phyloP scores from a whole-genome alignment of 352 stramenopile genomes.

The Bremia lactucae region DNA sequence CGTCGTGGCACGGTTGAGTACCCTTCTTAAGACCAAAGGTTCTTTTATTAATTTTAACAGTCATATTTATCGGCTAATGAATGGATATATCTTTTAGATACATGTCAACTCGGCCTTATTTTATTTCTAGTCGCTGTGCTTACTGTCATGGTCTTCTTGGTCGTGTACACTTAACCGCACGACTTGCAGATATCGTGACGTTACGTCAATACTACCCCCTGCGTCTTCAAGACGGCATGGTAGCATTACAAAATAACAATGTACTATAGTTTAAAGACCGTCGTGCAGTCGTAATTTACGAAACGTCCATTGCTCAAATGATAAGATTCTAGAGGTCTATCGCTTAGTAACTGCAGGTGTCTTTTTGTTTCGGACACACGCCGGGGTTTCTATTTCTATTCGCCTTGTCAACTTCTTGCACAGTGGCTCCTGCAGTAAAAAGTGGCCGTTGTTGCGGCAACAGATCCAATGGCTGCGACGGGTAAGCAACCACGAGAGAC shows the following conservation, averaged over 20 bases:
- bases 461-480: slow-evolving; percentile 25
- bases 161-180: slow-evolving; percentile 65
- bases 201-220: slow-evolving; percentile 3
- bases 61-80: not conserved
- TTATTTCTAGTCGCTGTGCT: slow-evolving; percentile 57
- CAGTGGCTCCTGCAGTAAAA: slow-evolving; percentile 11
- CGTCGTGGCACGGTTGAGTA: slow-evolving; percentile 68
- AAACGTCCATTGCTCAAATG: slow-evolving; percentile 16
- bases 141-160: slow-evolving; percentile 66
- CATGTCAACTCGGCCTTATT: slow-evolving; percentile 68
- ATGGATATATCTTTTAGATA: slow-evolving; percentile 25
- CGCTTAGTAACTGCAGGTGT: slow-evolving; percentile 29
- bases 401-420: slow-evolving; percentile 16
- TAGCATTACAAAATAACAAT: not conserved
- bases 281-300: slow-evolving; percentile 8
- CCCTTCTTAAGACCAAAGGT: slow-evolving; percentile 78
- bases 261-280: not conserved
- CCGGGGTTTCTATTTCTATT: slow-evolving; percentile 25
- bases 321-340: slow-evolving; percentile 9
- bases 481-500: slow-evolving; percentile 26
- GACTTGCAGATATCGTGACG: too few relatives aligned
- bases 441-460: slow-evolving; percentile 16
- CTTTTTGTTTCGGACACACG: slow-evolving; percentile 26
- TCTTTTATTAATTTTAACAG: not conserved
- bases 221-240: slow-evolving; percentile 2